Evolutionary conservation across 1,284 basidiomycete species (phyloP), one percentile per base, ranked within the genome.

Genomic region (Pseudozyma pruni): DNA sequence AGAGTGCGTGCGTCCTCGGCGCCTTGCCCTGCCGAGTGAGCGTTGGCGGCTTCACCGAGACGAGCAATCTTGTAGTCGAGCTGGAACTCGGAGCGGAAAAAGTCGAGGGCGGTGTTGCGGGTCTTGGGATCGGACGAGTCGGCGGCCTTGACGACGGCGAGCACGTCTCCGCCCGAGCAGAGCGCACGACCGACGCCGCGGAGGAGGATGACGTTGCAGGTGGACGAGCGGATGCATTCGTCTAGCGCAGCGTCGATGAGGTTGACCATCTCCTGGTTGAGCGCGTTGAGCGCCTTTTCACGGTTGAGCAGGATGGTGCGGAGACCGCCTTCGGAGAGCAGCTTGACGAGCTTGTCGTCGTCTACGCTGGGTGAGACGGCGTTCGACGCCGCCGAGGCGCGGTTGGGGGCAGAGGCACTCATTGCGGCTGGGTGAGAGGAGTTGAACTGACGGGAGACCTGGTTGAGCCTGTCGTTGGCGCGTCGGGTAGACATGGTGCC

Each of bases 141-240:
- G 51, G 70, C 74, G 3, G 57, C 67, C 14, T 68, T 64, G 40
- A 72, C 72, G 23, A 86, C 89, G 79, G 80, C 85, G 67, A 88
- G 88, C 52, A 99, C 91, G 83, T 99, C 96, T 52, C 95, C 95
- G 20, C 95, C 96, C 6, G 93, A 91, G 81, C 94, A 98, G 80
- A 98, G 97, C 11, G 91, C 92, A 59, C 89, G 86, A 11, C 91
- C 92, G 25, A 86, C 85, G 19, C 93, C 78, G 23, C 79, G 74
- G 19, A 81, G 69, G 1, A 80, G 47, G 46, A 81, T 70, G 45
- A 75, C 62, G 25, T 76, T 64, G 38, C 67, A 72, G 22, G 68
- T 62, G 29, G 66, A 39, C 13, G 74, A 72, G 2, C 16, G 47
- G 10, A 49, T 32, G 71, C 86, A 58, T 64, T 91, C 92, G 85